A percentile compares a stretch with the other conserved stretches of the same genome.
Conservation (phyloP, 495 filamentous ascomycete species). For the Penicillium waksmanii region DNA sequence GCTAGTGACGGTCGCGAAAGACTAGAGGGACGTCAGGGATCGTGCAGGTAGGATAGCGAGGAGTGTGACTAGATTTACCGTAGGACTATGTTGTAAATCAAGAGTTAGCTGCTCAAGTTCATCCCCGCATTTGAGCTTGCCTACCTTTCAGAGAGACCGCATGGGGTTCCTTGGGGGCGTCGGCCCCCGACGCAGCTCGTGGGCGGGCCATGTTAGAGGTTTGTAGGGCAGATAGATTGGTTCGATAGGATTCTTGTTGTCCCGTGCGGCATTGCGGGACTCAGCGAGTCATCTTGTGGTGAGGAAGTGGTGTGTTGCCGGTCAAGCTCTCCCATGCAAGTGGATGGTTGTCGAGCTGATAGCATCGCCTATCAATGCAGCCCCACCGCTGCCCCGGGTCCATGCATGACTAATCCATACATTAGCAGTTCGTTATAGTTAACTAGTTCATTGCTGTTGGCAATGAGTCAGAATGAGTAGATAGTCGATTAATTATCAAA, state of each 20-base stretch:
- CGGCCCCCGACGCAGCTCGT: slow-evolving; percentile 50
- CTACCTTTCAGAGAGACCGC: slow-evolving; percentile 81
- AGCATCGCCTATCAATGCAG: slow-evolving; percentile 3
- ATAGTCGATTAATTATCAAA: neutral
- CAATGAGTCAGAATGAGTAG: neutral
- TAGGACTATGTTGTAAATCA: slow-evolving; percentile 30
- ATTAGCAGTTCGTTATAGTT: neutral
- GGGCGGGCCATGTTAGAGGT: slow-evolving; percentile 43
- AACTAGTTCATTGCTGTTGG: neutral
- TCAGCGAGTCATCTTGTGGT: slow-evolving; percentile 20
- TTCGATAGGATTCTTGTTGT: neutral
- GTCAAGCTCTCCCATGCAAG: neutral
- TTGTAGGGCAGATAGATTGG: neutral
- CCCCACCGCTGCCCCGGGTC: neutral
- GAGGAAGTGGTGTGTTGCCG: neutral
- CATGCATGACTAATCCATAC: neutral
- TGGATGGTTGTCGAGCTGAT: slow-evolving; percentile 12
- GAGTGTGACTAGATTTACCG: slow-evolving; percentile 41
- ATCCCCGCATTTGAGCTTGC: slow-evolving; percentile 10
- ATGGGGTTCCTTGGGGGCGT: slow-evolving; percentile 77
- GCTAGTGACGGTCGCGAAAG: slow-evolving; percentile 61
- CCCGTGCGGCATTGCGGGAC: slow-evolving; percentile 11
- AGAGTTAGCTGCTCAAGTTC: slow-evolving; percentile 7
- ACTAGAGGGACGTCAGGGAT: slow-evolving; percentile 35
- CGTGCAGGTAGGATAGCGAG: neutral